A percentile compares a stretch with the other conserved stretches of the same genome.
Evolutionary conservation across 768 basidiomycete genomes (phyloP).

Genomic region (Austroboletus eburneus): DNA sequence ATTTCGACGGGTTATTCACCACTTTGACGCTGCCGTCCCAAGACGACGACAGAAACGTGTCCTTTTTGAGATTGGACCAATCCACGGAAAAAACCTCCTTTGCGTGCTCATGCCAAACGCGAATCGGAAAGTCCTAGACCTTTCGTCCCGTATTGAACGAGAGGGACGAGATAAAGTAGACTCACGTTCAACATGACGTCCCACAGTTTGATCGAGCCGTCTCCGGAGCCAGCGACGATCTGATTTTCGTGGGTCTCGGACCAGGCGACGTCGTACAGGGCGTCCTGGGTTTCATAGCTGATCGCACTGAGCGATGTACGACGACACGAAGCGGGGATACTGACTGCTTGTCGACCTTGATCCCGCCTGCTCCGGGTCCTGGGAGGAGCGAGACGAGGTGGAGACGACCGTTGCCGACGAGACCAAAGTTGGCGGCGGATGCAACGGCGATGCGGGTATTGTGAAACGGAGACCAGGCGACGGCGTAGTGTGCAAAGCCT

Average conservation of each 20-base stretch:
- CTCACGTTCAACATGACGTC: slow-evolving; percentile 81
- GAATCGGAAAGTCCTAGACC: slow-evolving; percentile 89
- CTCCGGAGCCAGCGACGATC: slow-evolving; percentile 82
- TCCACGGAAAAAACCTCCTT: slow-evolving; percentile 91
- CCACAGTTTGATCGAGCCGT: slow-evolving; percentile 88
- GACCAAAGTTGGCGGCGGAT: slow-evolving; percentile 88
- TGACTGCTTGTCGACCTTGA: slow-evolving; percentile 68
- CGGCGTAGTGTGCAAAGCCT: slow-evolving; percentile 77
- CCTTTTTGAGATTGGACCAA: slow-evolving; percentile 93
- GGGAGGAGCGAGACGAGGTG: slow-evolving; percentile 56
- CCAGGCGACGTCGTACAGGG: slow-evolving; percentile 89
- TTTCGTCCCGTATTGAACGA: background rate
- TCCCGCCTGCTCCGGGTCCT: slow-evolving; percentile 39
- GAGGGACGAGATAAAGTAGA: background rate
- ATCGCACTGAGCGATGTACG: slow-evolving; percentile 6
- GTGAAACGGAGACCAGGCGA: slow-evolving; percentile 87
- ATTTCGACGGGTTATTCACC: slow-evolving; percentile 43
- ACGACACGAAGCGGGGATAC: slow-evolving; percentile 25
- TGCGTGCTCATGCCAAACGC: slow-evolving; percentile 91
- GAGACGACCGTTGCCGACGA: slow-evolving; percentile 93
- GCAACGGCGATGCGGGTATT: slow-evolving; percentile 70
- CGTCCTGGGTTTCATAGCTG: slow-evolving; percentile 89
- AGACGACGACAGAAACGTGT: slow-evolving; percentile 78
- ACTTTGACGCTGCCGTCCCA: slow-evolving; percentile 93
- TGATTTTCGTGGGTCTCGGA: slow-evolving; percentile 95